These are phyloP conservation scores for Neopestalotiopsis sp. DNA, from an alignment of 2,329 filamentous ascomycete species.

Conservation along the genomic window DNA sequence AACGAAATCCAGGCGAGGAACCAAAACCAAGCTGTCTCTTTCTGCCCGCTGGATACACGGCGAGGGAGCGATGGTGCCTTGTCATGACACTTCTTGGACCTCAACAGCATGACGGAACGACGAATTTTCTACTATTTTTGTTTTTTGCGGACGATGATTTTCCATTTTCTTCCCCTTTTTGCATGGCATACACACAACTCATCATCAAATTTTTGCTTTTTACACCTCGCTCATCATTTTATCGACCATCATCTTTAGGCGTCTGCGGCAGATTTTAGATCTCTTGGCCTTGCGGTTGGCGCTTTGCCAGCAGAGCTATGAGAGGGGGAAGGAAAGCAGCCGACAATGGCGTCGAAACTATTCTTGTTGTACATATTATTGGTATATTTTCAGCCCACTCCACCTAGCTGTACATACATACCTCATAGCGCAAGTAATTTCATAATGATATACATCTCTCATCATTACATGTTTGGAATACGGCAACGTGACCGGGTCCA, in stretches of 20 bases:
- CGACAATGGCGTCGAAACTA: background rate
- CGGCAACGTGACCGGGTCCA: no score
- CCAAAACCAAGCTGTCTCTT: no score
- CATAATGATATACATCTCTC: background rate
- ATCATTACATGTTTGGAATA: background rate
- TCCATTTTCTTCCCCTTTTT: background rate
- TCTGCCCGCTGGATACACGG: no score
- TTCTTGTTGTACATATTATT: conserved; percentile 1
- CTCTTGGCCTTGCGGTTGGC: no score
- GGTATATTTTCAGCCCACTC: background rate
- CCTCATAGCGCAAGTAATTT: background rate
- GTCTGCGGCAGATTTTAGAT: background rate
- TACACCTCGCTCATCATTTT: background rate
- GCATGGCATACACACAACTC: background rate
- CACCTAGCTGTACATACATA: background rate
- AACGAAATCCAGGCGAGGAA: no score
- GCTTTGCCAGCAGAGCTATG: no score
- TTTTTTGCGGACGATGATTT: background rate
- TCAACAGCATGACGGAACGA: background rate
- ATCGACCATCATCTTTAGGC: background rate
- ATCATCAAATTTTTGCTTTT: background rate
- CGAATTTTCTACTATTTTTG: background rate
- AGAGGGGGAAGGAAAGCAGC: background rate
- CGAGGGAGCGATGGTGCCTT: no score
- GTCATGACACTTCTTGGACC: background rate